These are phyloP conservation scores for Oropetium thomaeum DNA, from an alignment of 176 grass and related monocot genomes.

Conservation along the genomic window DNA sequence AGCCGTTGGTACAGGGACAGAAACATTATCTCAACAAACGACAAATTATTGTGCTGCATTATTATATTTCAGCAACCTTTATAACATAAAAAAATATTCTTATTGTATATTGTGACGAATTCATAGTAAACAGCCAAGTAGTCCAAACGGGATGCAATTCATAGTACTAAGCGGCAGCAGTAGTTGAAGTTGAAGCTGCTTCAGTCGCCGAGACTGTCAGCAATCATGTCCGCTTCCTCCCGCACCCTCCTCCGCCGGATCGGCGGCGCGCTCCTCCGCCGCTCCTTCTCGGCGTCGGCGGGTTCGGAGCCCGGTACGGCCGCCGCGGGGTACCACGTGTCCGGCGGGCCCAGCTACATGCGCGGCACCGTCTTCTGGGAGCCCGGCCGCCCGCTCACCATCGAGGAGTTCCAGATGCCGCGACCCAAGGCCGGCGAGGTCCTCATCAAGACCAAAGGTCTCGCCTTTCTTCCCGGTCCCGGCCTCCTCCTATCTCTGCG, in stretches of 20 bases:
- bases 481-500: background rate
- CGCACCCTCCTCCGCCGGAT: slow-evolving; percentile 60
- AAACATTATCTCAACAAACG: background rate
- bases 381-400: slow-evolving; percentile 79
- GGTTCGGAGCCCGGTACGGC: background rate
- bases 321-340: slow-evolving; percentile 66
- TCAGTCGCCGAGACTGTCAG: background rate
- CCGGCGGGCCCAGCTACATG: slow-evolving; percentile 79
- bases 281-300: background rate
- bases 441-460: slow-evolving; percentile 92
- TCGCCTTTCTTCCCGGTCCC: background rate
- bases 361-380: slow-evolving; percentile 87
- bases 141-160: background rate
- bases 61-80: too few species aligned
- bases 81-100: background rate
- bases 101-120: background rate
- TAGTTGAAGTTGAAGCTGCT: background rate
- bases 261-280: slow-evolving; percentile 44
- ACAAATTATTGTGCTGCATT: background rate
- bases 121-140: background rate
- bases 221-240: slow-evolving; percentile 48
- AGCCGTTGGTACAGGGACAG: background rate
- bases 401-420: slow-evolving; percentile 95
- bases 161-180: background rate
- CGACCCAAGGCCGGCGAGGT: slow-evolving; percentile 91